Base-by-base conservation (phyloP, 495 filamentous ascomycete species). In the Lepraria neglecta region DNA sequence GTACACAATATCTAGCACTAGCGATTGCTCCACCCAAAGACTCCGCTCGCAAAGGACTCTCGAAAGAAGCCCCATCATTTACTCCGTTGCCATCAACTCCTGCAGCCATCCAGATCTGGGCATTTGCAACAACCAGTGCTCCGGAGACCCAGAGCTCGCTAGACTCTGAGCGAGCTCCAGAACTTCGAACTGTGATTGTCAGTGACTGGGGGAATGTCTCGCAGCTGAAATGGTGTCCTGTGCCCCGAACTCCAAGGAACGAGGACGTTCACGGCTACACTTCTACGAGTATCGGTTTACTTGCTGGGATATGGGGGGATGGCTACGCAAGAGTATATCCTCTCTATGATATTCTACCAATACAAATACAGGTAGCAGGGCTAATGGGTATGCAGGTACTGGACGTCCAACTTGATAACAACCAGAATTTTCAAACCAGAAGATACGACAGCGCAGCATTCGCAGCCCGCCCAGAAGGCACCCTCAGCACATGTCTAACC, bases 171-270 rank as follows among this genome's bases (percentile, higher is more conserved):
- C 64, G 24, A 47, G 61, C 69, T 33, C 80, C 81, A 15, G 67
- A 63, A 53, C 68, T 83, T 57, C 73, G 69, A 48, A 66, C 80
- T n/a, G 76, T 80, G 4, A 63, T 87, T 21, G 88, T 85, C 65
- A 80, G 81, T 4, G 74, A 84, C 7, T 89, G 86, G 84, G 87
- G 84, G 4, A 72, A 80, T 57, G 66, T 84, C 15, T 78, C 76
- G 58, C 74, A 76, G n/a, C 74, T 89, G 21, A 73, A 79, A 56
- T 89, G 84, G 84, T 88, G 85, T 65, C 83, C 81, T 35, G 72
- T 82, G 65, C 72, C 73, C 7, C 73, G 76, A 59, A 67, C 65
- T 54, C 62, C 65, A 21, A 69, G 70, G 47, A 70, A 72, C 2
- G 67, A 74, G 48, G 67, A 73, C 30, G 64, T 51, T 21, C 45